phyloP scores from a whole-genome alignment of 805 yeast genomes.

The Starmerella davenportii region DNA sequence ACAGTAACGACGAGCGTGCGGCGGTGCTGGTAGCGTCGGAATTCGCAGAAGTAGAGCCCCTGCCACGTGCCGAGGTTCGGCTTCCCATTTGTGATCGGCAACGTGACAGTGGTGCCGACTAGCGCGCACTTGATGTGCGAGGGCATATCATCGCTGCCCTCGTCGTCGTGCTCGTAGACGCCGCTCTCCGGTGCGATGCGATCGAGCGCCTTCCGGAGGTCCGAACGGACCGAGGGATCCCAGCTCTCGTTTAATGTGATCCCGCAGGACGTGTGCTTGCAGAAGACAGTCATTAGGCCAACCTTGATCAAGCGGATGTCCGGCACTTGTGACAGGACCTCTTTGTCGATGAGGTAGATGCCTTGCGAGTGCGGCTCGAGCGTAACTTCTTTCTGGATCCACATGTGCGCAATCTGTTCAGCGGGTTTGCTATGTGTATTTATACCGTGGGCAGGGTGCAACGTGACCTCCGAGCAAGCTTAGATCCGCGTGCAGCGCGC shows the following conservation, averaged over 20 bases:
- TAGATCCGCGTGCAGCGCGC: neutral
- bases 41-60: slow-evolving; percentile 61
- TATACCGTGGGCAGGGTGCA: neutral
- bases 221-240: slow-evolving; percentile 59
- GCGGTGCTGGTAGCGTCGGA: slow-evolving; percentile 44
- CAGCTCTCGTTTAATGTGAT: slow-evolving; percentile 61
- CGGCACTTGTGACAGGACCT: slow-evolving; percentile 38
- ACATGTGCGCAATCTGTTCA: slow-evolving; percentile 18
- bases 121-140: slow-evolving; percentile 49
- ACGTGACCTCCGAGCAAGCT: neutral
- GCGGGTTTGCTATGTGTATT: too few species aligned
- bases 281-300: slow-evolving; percentile 47
- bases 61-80: slow-evolving; percentile 73
- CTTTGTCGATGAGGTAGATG: slow-evolving; percentile 53
- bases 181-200: slow-evolving; percentile 49
- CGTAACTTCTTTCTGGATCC: slow-evolving; percentile 44
- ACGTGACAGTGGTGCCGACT: slow-evolving; percentile 45
- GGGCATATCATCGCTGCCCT: slow-evolving; percentile 70
- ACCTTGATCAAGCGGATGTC: slow-evolving; percentile 40
- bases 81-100: slow-evolving; percentile 53
- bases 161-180: slow-evolving; percentile 45
- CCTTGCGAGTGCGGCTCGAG: slow-evolving; percentile 46
- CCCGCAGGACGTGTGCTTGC: slow-evolving; percentile 69
- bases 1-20: slow-evolving; percentile 57
- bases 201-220: slow-evolving; percentile 47